Evolutionary conservation across 2,329 filamentous ascomycete genomes (phyloP).

Genomic region (Stemphylium vesicarium): DNA sequence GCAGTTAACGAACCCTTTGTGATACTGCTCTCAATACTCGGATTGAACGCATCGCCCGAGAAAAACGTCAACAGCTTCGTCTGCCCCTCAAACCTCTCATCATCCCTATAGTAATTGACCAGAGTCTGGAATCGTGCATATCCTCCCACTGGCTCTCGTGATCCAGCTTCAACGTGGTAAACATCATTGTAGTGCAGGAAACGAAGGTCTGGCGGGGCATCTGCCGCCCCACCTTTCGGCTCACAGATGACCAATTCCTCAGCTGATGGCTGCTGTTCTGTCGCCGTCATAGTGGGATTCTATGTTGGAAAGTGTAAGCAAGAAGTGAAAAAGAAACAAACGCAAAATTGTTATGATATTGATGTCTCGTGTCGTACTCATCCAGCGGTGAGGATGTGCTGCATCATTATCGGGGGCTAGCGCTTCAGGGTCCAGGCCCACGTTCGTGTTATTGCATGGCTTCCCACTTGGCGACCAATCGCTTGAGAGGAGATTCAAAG

Average conservation of each 20-base stretch:
- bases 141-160: constrained; percentile 83
- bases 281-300: constrained; percentile 31
- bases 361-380: constrained; percentile 22
- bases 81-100: constrained; percentile 66
- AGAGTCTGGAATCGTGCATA: constrained; percentile 80
- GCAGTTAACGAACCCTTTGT: constrained; percentile 70
- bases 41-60: constrained; percentile 92
- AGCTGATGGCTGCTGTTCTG: constrained; percentile 33
- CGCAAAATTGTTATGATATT: background rate
- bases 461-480: constrained; percentile 31
- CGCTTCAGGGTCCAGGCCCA: constrained; percentile 40
- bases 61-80: constrained; percentile 78
- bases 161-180: constrained; percentile 80
- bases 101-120: constrained; percentile 74
- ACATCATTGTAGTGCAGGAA: constrained; percentile 93
- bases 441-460: constrained; percentile 9
- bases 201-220: constrained; percentile 71
- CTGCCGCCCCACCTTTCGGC: constrained; percentile 50
- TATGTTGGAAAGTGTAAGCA: background rate
- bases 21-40: constrained; percentile 84
- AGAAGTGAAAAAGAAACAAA: background rate
- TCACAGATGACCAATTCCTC: constrained; percentile 51
- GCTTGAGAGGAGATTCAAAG: constrained; percentile 22
- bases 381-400: constrained; percentile 34
- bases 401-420: constrained; percentile 16